Conservation (phyloP, 2,329 filamentous ascomycete genomes). For the Aspergillus novoparasiticus region DNA sequence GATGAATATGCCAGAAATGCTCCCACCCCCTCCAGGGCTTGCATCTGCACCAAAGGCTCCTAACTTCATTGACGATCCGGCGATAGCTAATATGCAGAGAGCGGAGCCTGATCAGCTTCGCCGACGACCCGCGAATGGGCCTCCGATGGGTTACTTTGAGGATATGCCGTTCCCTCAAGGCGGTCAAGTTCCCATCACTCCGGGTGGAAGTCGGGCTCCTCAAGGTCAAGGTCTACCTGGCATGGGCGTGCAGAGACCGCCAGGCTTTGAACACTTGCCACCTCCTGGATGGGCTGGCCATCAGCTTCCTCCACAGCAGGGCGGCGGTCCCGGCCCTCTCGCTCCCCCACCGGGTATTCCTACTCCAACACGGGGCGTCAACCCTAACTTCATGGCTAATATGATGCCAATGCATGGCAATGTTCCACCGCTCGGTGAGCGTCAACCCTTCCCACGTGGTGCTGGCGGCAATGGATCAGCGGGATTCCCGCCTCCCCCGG, state of each 20-base stretch:
- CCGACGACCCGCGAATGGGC: slow-evolving; percentile 41
- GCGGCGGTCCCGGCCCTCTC: slow-evolving; percentile 35
- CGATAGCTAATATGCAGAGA: slow-evolving; percentile 46
- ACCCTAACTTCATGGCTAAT: slow-evolving; percentile 39
- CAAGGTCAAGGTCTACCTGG: slow-evolving; percentile 36
- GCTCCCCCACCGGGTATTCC: slow-evolving; percentile 44
- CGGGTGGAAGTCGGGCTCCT: slow-evolving; percentile 35
- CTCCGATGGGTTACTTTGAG: slow-evolving; percentile 44
- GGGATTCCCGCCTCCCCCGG: slow-evolving; percentile 41
- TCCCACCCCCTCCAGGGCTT: slow-evolving; percentile 38
- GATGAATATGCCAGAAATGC: slow-evolving; percentile 39
- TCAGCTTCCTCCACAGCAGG: slow-evolving; percentile 39
- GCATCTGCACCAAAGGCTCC: slow-evolving; percentile 37
- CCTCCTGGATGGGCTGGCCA: slow-evolving; percentile 43
- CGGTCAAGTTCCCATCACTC: slow-evolving; percentile 38
- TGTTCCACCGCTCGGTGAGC: slow-evolving; percentile 38
- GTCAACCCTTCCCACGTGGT: slow-evolving; percentile 41
- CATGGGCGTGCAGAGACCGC: slow-evolving; percentile 47
- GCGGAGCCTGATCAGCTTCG: slow-evolving; percentile 41
- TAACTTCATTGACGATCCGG: slow-evolving; percentile 47
- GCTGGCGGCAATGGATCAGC: slow-evolving; percentile 30
- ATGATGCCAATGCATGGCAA: slow-evolving; percentile 40
- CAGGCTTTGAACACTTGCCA: slow-evolving; percentile 47
- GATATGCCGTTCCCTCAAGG: slow-evolving; percentile 42
- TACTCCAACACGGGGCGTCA: slow-evolving; percentile 39